Percentiles rank a stretch among this genome's conserved stretches.
Evolutionary conservation across 2,329 filamentous ascomycete genomes (phyloP).

Genomic region (Cladosporium sp.): DNA sequence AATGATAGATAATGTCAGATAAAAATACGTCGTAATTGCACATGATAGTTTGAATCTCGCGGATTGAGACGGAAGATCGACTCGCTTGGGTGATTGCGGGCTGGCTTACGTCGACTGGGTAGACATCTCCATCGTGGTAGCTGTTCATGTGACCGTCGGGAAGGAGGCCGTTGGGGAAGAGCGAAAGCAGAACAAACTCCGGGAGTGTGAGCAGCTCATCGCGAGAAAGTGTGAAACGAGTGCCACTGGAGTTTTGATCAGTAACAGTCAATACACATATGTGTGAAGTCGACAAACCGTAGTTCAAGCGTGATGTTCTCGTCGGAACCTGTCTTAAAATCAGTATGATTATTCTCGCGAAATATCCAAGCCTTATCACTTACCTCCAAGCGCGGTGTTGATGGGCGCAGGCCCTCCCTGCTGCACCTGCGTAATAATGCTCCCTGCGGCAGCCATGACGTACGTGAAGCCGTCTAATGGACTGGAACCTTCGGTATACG

Average conservation of each 20-base stretch:
- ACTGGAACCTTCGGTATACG: conserved; percentile 92
- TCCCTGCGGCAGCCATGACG: conserved; percentile 97
- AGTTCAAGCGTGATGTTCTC: conserved; percentile 95
- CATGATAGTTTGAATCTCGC: conserved; percentile 44
- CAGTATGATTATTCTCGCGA: not conserved
- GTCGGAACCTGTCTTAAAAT: conserved; percentile 62
- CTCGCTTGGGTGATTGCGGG: conserved; percentile 38
- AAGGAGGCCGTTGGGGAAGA: conserved; percentile 97
- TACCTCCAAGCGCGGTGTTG: conserved; percentile 79
- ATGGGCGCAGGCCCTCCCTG: conserved; percentile 84
- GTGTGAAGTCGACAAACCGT: conserved; percentile 60
- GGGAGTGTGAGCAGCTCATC: conserved; percentile 94
- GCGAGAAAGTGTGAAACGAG: conserved; percentile 87
- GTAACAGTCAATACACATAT: conserved; percentile 20
- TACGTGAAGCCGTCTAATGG: conserved; percentile 91
- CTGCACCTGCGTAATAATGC: conserved; percentile 98
- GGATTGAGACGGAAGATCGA: conserved; percentile 36
- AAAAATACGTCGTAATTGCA: conserved; percentile 53
- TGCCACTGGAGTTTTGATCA: conserved; percentile 64
- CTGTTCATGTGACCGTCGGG: conserved; percentile 95
- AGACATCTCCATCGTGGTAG: conserved; percentile 88
- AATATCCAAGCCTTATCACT: not conserved
- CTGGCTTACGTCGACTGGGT: conserved; percentile 87
- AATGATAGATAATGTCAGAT: conserved; percentile 57
- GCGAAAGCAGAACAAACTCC: conserved; percentile 94